Base-by-base conservation (phyloP, 2,329 filamentous ascomycete genomes). In the Amylocarpus encephaloides region DNA sequence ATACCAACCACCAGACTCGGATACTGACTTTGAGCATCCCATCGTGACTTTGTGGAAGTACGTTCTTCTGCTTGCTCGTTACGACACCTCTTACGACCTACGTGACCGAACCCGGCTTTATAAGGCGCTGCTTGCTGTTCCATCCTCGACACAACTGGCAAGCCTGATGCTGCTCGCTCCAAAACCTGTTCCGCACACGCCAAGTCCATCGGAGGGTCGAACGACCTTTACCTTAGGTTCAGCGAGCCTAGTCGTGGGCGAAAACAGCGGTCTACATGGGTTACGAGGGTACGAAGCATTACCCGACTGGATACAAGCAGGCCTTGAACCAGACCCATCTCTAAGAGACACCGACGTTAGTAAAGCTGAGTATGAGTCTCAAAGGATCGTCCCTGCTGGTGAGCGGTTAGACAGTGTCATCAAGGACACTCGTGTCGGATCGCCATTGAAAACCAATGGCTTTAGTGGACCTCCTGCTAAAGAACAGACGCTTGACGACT, bases 71-170 rank as follows among this genome's bases (percentile, higher is more conserved):
- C 79, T 98, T 1, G 88, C 88, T 30, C 83, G 93, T 53, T 98
- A 97, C 67, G 93, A 97, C 62, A 88, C 85, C 0, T 96, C 91
- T 1, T 98, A 95, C 68, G 91, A 97, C 64, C 80, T 98, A 2
- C 88, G 93, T 56, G 93, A 97, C 66, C 86, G 93, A 19, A 84
- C 91, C 1, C 83, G 93, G 30, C 79, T 96, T 54, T 97, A 95
- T 71, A 89, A 87, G 56, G 79, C 90, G 1, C 80, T 98, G 1
- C 79, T 98, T 1, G 78, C 82, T 3, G 82, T 87, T 4, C 88
- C 91, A 1, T 74, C 76, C 2, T 81, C 79, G 6, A 86, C 82
- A 1, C 89, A 97, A 66, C 79, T 98, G 13, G 93, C 93, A 2
- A 90, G 86, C 1, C 75, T 98, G 12, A 86, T 97, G 66, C 82